Base-by-base conservation (phyloP, 345 rosid genomes). In the Citrus trifoliata region DNA sequence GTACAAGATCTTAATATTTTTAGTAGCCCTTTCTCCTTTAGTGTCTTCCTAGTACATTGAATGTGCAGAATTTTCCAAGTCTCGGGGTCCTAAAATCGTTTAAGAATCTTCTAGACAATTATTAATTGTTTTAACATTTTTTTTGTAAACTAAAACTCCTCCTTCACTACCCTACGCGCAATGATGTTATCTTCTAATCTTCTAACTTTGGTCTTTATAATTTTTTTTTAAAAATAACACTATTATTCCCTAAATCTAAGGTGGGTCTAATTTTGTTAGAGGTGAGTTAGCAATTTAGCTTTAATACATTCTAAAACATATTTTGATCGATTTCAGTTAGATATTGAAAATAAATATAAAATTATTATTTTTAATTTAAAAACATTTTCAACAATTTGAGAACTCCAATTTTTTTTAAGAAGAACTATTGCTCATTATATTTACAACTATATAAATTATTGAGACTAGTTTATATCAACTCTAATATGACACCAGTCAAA, bases 31-130 rank as follows among this genome's bases (percentile, higher is more conserved):
- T 40, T 28, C 16, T 7, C 1, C 9, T 74, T 25, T 28, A 0
- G 55, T 40, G 32, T 30, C 76, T 30, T 25, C 58, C 30, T 46
- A 12, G 78, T 64, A 22, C 78, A 75, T 28, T 75, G 71, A 75
- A 75, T 75, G 60, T 64, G 78, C 24, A 28, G 65, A 1, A 2
- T 63, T 75, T 75, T 64, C 59, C 30, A 46, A 68, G 71, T n/a
- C 40, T 62, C 63, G 32, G 13, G 6, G 6, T 71, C 37, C 37
- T 59, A 24, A 16, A 25, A 2, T 60, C 40, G 65, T 27, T 25
- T 16, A 8, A 27, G 68, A 74, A 60, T 38, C 77, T 73, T 74
- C 68, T 27, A 27, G 19, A 74, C 22, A 35, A 38, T 2, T 22
- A 24, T 24, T 9, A 40, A 60, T n/a, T 73, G 37, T 60, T 32